A percentile compares a stretch with the other conserved stretches of the same genome.
Conservation (phyloP, 83 land plant genomes). For the Larix sibirica region DNA sequence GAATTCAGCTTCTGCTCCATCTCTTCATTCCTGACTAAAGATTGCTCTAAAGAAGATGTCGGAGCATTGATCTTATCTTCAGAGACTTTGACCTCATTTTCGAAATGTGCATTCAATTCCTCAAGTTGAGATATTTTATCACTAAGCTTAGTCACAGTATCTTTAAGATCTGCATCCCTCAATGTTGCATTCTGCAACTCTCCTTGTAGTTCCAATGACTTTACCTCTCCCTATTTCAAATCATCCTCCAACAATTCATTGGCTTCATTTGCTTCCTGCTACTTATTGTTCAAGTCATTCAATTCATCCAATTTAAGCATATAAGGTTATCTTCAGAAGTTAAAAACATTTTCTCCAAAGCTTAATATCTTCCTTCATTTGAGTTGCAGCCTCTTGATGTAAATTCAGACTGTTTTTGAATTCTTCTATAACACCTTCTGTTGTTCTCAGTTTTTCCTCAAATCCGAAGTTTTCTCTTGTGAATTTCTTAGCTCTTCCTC, state of each 20-base stretch:
- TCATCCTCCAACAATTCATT: slow-evolving; percentile 14
- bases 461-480: slow-evolving; percentile 35
- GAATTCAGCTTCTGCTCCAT: no score
- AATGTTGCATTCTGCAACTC: slow-evolving; percentile 24
- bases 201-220: slow-evolving; percentile 20
- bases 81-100: no score
- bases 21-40: no score
- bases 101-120: no score
- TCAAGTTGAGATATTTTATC: no score
- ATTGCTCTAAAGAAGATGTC: no score
- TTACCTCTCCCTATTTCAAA: slow-evolving; percentile 27
- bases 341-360: slow-evolving; percentile 30
- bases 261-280: background rate
- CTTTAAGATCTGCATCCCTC: slow-evolving; percentile 42
- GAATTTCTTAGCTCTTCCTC: slow-evolving; percentile 38
- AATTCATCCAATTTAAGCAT: slow-evolving; percentile 32
- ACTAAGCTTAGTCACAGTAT: no score
- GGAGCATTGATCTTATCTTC: no score
- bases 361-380: slow-evolving; percentile 40
- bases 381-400: slow-evolving; percentile 34
- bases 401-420: slow-evolving; percentile 35
- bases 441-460: slow-evolving; percentile 29
- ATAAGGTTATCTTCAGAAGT: slow-evolving; percentile 35
- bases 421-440: slow-evolving; percentile 33
- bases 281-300: slow-evolving; percentile 42